Evolutionary conservation across 768 basidiomycete genomes (phyloP).

Genomic region (Russula olivacea): DNA sequence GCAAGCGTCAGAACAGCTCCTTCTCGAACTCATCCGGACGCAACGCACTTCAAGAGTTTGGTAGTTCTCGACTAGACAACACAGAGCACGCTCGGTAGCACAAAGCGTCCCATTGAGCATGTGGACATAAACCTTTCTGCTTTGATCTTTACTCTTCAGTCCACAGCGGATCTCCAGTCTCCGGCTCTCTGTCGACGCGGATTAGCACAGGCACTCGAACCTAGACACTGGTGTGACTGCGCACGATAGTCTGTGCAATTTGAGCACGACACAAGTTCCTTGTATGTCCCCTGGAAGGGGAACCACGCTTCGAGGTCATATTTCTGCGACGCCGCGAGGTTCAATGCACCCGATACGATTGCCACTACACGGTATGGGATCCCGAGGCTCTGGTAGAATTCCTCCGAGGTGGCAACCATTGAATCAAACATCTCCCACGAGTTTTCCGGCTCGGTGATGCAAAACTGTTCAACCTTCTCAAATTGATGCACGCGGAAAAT

Average conservation of each 20-base stretch:
- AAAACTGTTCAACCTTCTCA: conserved; percentile 97
- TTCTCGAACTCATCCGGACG: conserved; percentile 29
- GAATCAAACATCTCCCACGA: conserved; percentile 91
- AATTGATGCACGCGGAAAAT: conserved; percentile 99
- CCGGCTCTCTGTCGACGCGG: conserved; percentile 62
- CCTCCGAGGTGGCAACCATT: conserved; percentile 88
- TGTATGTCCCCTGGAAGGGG: conserved; percentile 93
- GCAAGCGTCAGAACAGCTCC: neutral
- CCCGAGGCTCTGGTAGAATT: conserved; percentile 92
- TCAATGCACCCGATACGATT: conserved; percentile 95
- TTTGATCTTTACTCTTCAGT: conserved; percentile 83
- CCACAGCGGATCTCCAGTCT: conserved; percentile 92
- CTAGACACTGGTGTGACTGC: conserved; percentile 31
- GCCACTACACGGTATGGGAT: conserved; percentile 88
- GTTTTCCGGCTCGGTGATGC: conserved; percentile 88
- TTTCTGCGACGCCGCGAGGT: conserved; percentile 96
- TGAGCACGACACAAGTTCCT: conserved; percentile 95
- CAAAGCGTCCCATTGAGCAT: conserved; percentile 99
- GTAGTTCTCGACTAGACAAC: conserved; percentile 98
- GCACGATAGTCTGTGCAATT: conserved; percentile 99
- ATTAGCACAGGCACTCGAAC: neutral
- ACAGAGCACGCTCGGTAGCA: conserved; percentile 93
- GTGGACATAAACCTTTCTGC: conserved; percentile 91
- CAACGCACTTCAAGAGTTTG: conserved; percentile 89
- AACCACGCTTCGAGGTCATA: conserved; percentile 99